Base-by-base conservation (phyloP, 176 grass and related monocot species). In the Thinopyrum elongatum region DNA sequence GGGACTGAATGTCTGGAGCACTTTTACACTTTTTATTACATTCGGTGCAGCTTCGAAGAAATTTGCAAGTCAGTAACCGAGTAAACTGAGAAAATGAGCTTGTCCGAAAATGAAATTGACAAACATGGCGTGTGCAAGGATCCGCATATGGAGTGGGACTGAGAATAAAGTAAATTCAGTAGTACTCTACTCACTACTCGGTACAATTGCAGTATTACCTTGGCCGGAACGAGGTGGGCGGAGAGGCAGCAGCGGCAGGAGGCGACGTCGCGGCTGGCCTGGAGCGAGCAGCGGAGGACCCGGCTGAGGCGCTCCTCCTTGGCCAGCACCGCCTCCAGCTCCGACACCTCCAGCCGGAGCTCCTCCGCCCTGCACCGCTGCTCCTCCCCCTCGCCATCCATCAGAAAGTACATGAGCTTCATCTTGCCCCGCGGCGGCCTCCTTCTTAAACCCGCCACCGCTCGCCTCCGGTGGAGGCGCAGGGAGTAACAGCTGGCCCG, bases 271-370 rank as follows among this genome's bases (percentile, higher is more conserved):
- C 97, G 51, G 17, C 19, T 0, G 19, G 16, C 84, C 64, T 94
- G 94, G 21, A 98, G 67, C 31, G 94, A 92, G 70, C 88, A 98
- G 28, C 89, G 82, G 17, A 94, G 86, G 19, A 98, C 86, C 61
- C 93, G 86, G 34, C 87, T 90, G 64, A 98, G 87, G 55, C 82
- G 90, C 90, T 90, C 70, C 86, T 95, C 94, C 86, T 91, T 92
- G 31, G 92, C 92, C 2, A 98, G 85, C 66, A 69, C 85, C 29
- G 77, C 83, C 86, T 95, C 86, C 74, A 98, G 84, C 81, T 83
- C 92, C 21, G 88, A 88, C 42, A 98, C 93, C 92, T 98, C 90
- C 41, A 90, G 28, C 90, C 95, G 90, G 38, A 95, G 92, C 83
- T 92, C 84, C 5, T 80, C 33, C 42, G 88, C 88, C 86, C 75